Evolutionary conservation across 1,284 basidiomycete species (phyloP), one percentile per base, ranked within the genome.

Genomic region (Trichosporon sp.): DNA sequence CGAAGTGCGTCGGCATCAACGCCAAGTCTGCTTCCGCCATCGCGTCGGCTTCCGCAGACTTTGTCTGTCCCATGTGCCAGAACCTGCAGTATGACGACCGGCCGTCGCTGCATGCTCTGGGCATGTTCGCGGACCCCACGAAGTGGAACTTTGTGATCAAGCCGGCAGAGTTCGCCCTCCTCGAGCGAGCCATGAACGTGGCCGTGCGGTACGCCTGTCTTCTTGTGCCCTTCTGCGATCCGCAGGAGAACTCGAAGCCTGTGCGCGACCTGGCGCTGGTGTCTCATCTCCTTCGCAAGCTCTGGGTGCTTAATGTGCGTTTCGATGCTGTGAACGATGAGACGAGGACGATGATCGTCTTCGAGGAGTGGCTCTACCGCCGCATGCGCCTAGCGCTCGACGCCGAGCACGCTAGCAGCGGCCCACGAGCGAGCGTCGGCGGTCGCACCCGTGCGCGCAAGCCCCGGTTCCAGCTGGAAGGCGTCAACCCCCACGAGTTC

Each of bases 1-100:
- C 76, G 2, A 74, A 73, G 73, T 82, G 80, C 64, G 75, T 80
- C 11, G 73, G 72, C 8, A 62, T 78, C 18, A 44, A 67, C 0
- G 70, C 73, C 23, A 77, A 75, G 63, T 65, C 75, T 6, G 72
- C 73, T 1, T 21, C 65, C 2, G 68, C 58, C 3, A 62, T 73
- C 51, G 51, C 60, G 5, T 29, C 68, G 4, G 70, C 69, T 0
- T n/a, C 67, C 5, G 56, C 72, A 23, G 70, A 70, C 27, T 81
- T 78, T 71, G 71, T 72, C 58, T 83, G 81, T 65, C 72, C 74
- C 47, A 79, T 81, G 75, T 83, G 81, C 70, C 66, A 70, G n/a
- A 67, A 73, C 15, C 60, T 75, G 2, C 70, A 74, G 23, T 71
- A 72, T 29, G 74, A 77, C 62, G 70, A 77, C 64, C 73, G 76